Evolutionary conservation across 1,284 basidiomycete genomes (phyloP), one percentile per base, ranked within the genome.

Genomic region (Sanghuangporus sanghuang): DNA sequence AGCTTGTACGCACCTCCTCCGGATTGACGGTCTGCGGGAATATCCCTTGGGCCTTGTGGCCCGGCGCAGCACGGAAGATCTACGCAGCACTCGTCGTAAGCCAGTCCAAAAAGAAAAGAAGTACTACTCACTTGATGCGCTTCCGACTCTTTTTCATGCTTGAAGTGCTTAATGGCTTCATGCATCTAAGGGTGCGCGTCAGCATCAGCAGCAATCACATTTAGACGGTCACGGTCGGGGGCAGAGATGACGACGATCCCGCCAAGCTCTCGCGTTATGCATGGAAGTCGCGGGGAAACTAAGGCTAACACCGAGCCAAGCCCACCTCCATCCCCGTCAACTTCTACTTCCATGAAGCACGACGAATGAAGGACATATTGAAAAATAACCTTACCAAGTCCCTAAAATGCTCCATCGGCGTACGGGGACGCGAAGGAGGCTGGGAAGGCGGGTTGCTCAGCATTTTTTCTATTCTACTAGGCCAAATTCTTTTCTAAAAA

Each of bases 81-180:
- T 90, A 67, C 9, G n/a, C 42, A 49, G 42, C n/a, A 46, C 27
- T 16, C 21, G n/a, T 21, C 44, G 53, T 54, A 11, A 54, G 32
- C 27, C 23, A 35, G 27, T 36, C 42, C 52, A 49, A 6, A 21
- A 18, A 42, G 23, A 49, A 54, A n/a, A 48, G 40, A 23, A 42
- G 23, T 3, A 66, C 73, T 3, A 66, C 73, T 65, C 69, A 89
- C 92, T 79, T 86, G 85, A 75, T 95, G 92, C 2, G 93, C 93
- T 74, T 93, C 91, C 1, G 90, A 93, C 60, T 93, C 86, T 65
- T 85, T 83, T 72, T 95, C 93, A 67, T 87, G 82, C 68, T 79
- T 85, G 74, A 80, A 70, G 40, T 72, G 68, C 64, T 72, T 74
- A 59, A 76, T 77, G 63, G 79, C 75, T 63, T 77, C 74, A 63